Evolutionary conservation across 495 filamentous ascomycete genomes (phyloP), one percentile per base, ranked within the genome.

Genomic region (Lentithecium fluviatile): DNA sequence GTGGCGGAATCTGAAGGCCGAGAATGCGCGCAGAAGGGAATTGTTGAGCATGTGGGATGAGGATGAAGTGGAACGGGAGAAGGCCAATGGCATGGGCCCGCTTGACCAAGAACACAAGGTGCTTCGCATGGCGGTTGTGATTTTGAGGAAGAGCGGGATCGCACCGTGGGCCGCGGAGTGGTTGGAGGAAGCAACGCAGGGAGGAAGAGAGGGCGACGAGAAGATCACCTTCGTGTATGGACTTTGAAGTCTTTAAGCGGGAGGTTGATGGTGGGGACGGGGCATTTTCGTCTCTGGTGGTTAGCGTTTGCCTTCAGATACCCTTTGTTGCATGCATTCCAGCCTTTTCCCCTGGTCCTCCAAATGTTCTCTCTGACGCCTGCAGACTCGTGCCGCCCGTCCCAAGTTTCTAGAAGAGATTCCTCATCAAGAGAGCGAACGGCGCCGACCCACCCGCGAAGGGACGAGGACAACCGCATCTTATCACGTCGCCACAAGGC

Each of bases 11-110:
- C 53, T 79, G 6, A 34, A 63, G 1, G 45, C 65, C 17, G 77
- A 75, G 62, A 79, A 79, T 69, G 59, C 26, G 51, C 50, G 58
- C 38, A 57, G 77, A 58, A 55, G 58, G 36, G 29, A 40, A 29
- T 23, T 73, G 6, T 6, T 68, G 1, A 20, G 24, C 1, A 37
- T 21, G 1, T 73, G 71, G 72, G 45, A 42, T 24, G 69, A 58
- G n/a, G 65, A 67, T n/a, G 67, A 72, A 51, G 45, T 55, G n/a
- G 65, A 70, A 50, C 42, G 32, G 13, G 62, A 66, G 55, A 56
- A 46, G 32, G 6, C 51, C 13, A 25, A 50, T 7, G 64, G 67
- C 5, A 17, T 17, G 40, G 67, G 60, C 2, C 64, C 59, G 20
- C 23, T 69, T 36, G 38, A 50, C 24, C 37, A 36, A n/a, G 37